Percentiles rank a stretch among this genome's conserved stretches.
phyloP scores from a whole-genome alignment of 23 red algal genomes.

The Chondrus crispus region DNA sequence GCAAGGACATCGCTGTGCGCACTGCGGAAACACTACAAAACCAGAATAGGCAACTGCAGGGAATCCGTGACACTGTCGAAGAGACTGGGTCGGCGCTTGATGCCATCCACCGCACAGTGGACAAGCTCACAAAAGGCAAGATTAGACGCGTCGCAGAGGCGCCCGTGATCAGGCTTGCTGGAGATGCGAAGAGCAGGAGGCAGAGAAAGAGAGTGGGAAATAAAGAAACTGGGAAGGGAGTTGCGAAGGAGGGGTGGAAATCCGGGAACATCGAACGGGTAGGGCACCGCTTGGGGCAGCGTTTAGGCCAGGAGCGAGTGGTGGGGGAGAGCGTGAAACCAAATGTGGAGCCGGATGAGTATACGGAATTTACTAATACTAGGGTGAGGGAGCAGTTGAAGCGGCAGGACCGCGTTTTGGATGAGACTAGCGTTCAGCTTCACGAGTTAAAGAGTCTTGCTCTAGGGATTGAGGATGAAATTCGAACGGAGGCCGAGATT shows the following conservation, averaged over 20 bases:
- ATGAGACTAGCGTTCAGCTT: not conserved
- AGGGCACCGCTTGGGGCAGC: conserved; percentile 3
- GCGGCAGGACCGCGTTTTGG: not conserved
- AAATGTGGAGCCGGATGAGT: not conserved
- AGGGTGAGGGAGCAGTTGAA: not conserved
- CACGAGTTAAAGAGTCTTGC: not conserved
- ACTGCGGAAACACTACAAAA: not conserved
- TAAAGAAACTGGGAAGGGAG: not conserved
- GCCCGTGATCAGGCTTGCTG: not conserved
- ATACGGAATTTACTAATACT: conserved; percentile 1
- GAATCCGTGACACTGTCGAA: not conserved
- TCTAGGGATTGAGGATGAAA: not conserved
- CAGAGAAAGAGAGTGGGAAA: not conserved
- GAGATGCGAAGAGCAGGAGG: not conserved
- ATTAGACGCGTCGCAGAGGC: not conserved
- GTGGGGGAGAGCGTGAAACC: not conserved
- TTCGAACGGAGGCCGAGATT: conserved; percentile 17
- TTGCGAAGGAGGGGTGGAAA: not conserved
- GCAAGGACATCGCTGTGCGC: not conserved
- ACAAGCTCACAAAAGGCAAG: not conserved
- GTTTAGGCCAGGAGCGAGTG: not conserved
- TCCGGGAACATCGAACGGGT: not conserved
- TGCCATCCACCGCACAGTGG: not conserved
- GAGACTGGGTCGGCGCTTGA: not conserved
- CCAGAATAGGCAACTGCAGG: conserved; percentile 10